Percentiles rank a stretch among this genome's conserved stretches.
These are phyloP conservation scores for Astragalus membranaceus DNA, from an alignment of 306 rosid species.

Conservation along the genomic window DNA sequence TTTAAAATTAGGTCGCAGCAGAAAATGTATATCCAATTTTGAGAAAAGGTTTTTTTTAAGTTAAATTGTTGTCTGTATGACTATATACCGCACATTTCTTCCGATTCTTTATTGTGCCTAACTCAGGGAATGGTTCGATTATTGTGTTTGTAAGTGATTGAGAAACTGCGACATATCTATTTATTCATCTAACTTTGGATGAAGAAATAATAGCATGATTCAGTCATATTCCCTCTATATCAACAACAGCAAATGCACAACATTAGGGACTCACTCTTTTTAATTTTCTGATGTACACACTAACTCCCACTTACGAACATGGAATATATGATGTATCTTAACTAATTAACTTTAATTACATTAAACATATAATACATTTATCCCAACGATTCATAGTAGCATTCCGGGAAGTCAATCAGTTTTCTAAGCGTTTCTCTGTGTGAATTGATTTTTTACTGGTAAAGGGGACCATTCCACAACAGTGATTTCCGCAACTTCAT, in stretches of 20 bases:
- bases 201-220: background rate
- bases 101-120: conserved; percentile 28
- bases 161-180: background rate
- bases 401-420: background rate
- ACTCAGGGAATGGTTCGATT: background rate
- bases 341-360: conserved; percentile 19
- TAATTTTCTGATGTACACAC: background rate
- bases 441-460: background rate
- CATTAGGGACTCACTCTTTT: background rate
- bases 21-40: conserved; percentile 37
- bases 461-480: background rate
- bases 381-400: background rate
- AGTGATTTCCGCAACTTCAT: conserved; percentile 9
- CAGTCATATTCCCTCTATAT: too few relatives aligned
- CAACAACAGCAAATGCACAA: background rate
- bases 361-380: background rate
- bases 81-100: background rate
- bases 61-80: conserved; percentile 21
- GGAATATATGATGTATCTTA: background rate
- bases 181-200: background rate
- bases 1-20: conserved; percentile 33
- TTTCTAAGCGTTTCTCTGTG: background rate
- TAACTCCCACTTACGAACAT: conserved; percentile 1
- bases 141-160: background rate
- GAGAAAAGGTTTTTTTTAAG: conserved; percentile 10